Evolutionary conservation across 768 basidiomycete species (phyloP).

Genomic region (Lentinula aciculospora): DNA sequence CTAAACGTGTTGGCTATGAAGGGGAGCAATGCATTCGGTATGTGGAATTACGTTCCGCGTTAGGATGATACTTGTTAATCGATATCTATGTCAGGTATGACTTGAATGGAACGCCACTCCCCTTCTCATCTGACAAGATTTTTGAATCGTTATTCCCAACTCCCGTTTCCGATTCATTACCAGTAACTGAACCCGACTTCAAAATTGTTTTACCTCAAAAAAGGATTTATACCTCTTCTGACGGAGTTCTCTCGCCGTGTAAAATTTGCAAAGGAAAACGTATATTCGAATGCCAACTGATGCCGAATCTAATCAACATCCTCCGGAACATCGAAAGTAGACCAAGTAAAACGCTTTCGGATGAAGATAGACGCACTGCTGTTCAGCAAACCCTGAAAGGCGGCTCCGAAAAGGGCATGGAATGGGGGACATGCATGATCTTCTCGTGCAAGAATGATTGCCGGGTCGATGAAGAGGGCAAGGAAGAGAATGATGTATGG

Average conservation of each 20-base stretch:
- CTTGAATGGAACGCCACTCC: constrained; percentile 76
- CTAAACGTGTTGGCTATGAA: constrained; percentile 60
- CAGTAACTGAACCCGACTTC: constrained; percentile 58
- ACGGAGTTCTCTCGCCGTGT: constrained; percentile 51
- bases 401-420: constrained; percentile 59
- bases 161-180: constrained; percentile 34
- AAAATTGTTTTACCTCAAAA: constrained; percentile 44
- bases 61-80: too few species aligned
- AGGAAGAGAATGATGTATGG: constrained; percentile 50
- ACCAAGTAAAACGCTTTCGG: constrained; percentile 35
- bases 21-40: constrained; percentile 87
- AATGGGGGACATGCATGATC: constrained; percentile 90
- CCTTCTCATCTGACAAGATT: constrained; percentile 74
- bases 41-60: too few species aligned
- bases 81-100: constrained; percentile 60
- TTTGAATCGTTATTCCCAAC: constrained; percentile 72
- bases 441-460: constrained; percentile 87
- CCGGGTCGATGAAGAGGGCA: constrained; percentile 37
- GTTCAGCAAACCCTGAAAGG: constrained; percentile 52
- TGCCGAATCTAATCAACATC: constrained; percentile 88
- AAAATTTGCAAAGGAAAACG: constrained; percentile 59
- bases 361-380: constrained; percentile 64
- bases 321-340: constrained; percentile 32
- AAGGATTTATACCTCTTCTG: constrained; percentile 46
- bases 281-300: constrained; percentile 90